These are phyloP conservation scores for Blepharisma stoltei DNA, from an alignment of 73 alveolate species.

Conservation along the genomic window DNA sequence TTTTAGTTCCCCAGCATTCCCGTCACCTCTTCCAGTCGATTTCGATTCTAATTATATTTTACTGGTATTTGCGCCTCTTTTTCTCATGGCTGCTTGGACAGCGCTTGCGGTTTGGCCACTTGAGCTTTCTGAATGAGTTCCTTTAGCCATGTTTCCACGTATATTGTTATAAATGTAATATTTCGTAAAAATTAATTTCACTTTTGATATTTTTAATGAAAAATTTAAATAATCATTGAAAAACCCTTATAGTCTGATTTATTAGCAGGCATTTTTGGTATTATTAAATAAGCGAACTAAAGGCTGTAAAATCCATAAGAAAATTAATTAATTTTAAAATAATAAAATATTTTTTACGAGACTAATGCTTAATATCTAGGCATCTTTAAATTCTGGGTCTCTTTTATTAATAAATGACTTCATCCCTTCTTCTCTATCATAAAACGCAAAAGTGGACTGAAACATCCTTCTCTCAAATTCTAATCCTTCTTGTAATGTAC, in stretches of 20 bases:
- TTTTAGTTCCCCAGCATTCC: constrained; percentile 29
- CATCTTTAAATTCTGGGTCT: constrained; percentile 73
- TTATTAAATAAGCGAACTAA: too few species aligned
- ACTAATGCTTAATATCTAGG: constrained; percentile 40
- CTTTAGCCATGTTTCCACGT: too few species aligned
- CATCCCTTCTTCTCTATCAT: constrained; percentile 97
- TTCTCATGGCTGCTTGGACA: constrained; percentile 10
- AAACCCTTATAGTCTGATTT: too few species aligned
- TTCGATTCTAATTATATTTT: neutral
- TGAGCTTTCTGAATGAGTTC: too few species aligned
- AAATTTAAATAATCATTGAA: too few species aligned
- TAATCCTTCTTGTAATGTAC: constrained; percentile 82
- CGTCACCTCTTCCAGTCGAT: neutral
- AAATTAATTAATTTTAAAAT: too few species aligned
- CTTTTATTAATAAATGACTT: constrained; percentile 90
- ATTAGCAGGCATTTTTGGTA: too few species aligned
- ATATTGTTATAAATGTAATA: too few species aligned
- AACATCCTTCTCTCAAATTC: constrained; percentile 84
- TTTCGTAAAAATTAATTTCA: too few species aligned
- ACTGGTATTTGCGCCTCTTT: constrained; percentile 11
- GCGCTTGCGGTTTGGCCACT: constrained; percentile 14
- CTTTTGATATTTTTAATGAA: too few species aligned
- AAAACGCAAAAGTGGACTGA: constrained; percentile 92
- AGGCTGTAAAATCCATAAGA: too few species aligned
- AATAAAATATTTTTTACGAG: neutral